Evolutionary conservation across 1,284 basidiomycete species (phyloP).

Genomic region (Cutaneotrichosporon cavernicola): DNA sequence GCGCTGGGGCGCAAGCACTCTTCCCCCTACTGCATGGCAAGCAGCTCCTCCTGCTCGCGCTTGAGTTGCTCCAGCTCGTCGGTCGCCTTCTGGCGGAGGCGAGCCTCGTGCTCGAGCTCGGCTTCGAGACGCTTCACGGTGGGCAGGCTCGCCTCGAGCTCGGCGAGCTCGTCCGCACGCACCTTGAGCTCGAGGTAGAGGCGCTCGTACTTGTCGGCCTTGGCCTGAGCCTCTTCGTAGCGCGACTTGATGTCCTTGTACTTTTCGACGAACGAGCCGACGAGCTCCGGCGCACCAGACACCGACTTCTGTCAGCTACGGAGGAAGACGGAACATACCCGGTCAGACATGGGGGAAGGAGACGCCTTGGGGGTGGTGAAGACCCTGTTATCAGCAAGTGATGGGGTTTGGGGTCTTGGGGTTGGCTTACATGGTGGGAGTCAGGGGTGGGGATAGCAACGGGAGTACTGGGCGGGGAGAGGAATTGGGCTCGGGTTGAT

Average conservation of each 20-base stretch:
- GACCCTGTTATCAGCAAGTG: slow-evolving; percentile 4
- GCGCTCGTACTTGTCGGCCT: slow-evolving; percentile 9
- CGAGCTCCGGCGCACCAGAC: slow-evolving; percentile 8
- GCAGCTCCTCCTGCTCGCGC: slow-evolving; percentile 14
- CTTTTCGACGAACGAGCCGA: slow-evolving; percentile 9
- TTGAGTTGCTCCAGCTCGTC: slow-evolving; percentile 5
- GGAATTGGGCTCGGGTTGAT: not conserved
- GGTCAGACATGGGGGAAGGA: slow-evolving; percentile 4
- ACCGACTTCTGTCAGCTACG: not conserved
- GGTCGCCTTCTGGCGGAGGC: not conserved
- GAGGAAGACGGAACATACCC: not conserved
- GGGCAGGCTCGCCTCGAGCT: slow-evolving; percentile 10
- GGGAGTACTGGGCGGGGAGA: not conserved
- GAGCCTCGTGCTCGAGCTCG: slow-evolving; percentile 9
- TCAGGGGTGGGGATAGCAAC: not conserved
- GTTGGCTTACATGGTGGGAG: not conserved
- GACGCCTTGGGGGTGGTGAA: slow-evolving; percentile 9
- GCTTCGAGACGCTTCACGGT: slow-evolving; percentile 6
- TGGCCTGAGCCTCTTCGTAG: slow-evolving; percentile 2
- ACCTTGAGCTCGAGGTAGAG: slow-evolving; percentile 10
- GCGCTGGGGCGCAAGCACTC: not conserved
- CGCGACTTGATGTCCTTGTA: slow-evolving; percentile 2
- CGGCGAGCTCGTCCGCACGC: slow-evolving; percentile 8
- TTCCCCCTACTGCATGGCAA: slow-evolving; percentile 13
- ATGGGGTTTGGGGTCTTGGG: too few species aligned